Conservation (phyloP, 176 grass and related monocot genomes). For the Ensete ventricosum region DNA sequence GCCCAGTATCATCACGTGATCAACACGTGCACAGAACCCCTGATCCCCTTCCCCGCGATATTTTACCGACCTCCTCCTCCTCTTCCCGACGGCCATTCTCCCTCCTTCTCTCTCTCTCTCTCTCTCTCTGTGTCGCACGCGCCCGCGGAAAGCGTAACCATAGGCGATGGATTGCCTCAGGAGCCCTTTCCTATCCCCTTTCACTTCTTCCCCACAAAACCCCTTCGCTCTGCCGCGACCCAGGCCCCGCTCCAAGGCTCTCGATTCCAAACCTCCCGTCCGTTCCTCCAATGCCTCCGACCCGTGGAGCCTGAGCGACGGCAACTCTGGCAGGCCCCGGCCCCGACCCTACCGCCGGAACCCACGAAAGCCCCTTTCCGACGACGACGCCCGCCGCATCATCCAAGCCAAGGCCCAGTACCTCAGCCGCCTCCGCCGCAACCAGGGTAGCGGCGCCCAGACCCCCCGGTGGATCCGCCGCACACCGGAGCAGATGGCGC, state of each 20-base stretch:
- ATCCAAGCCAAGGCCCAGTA: constrained; percentile 66
- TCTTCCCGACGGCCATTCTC: too few relatives aligned
- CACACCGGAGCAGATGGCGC: constrained; percentile 62
- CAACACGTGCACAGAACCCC: constrained; percentile 2
- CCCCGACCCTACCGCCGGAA: constrained; percentile 22
- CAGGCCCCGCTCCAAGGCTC: neutral
- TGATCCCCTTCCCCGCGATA: constrained; percentile 2
- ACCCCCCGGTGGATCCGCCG: constrained; percentile 82
- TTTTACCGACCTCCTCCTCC: neutral
- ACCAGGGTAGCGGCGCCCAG: constrained; percentile 55
- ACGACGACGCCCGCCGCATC: constrained; percentile 45
- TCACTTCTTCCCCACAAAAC: constrained; percentile 15
- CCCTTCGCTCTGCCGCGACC: constrained; percentile 2
- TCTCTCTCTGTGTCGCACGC: neutral
- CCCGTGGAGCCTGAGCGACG: constrained; percentile 47
- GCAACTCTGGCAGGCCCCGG: constrained; percentile 22
- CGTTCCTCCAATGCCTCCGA: constrained; percentile 12
- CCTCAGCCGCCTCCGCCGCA: constrained; percentile 54
- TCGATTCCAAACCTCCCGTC: constrained; percentile 10
- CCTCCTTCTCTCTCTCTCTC: neutral
- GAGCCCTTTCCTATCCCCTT: constrained; percentile 28
- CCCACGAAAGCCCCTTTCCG: constrained; percentile 23
- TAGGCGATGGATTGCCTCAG: constrained; percentile 9
- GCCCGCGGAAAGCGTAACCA: too few relatives aligned
- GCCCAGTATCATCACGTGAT: constrained; percentile 11